A percentile compares a stretch with the other conserved stretches of the same genome.
Evolutionary conservation across 768 basidiomycete genomes (phyloP).

Genomic region (Lyophyllum decastes): DNA sequence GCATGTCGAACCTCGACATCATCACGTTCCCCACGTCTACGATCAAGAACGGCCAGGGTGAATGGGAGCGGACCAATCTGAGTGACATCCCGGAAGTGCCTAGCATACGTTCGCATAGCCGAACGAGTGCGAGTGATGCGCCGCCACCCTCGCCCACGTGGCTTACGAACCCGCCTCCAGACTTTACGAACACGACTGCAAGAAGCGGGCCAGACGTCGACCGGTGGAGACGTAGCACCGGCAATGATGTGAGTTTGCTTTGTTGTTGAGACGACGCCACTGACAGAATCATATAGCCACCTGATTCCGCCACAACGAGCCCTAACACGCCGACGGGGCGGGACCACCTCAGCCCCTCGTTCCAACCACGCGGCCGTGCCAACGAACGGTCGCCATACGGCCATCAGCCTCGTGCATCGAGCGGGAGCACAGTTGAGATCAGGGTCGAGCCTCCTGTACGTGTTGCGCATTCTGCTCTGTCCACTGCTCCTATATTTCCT

Average conservation of each 20-base stretch:
- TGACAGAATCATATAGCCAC: not conserved
- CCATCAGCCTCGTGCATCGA: conserved; percentile 8
- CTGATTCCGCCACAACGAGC: not conserved
- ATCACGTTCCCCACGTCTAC: conserved; percentile 12
- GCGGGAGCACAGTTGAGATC: conserved; percentile 11
- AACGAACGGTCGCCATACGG: not conserved
- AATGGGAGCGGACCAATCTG: conserved; percentile 6
- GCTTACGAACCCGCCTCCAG: conserved; percentile 9
- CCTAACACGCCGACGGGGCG: not conserved
- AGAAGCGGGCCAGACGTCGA: not conserved
- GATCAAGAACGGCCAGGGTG: not conserved
- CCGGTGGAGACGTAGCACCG: conserved; percentile 6
- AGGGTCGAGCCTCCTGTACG: conserved; percentile 16
- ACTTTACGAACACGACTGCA: not conserved
- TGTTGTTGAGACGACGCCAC: not conserved
- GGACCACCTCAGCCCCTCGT: not conserved
- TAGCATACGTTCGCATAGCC: conserved; percentile 12
- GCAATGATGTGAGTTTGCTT: conserved; percentile 1
- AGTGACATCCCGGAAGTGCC: conserved; percentile 22
- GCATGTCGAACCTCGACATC: conserved; percentile 16
- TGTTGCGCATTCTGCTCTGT: not conserved
- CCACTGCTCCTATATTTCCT: too few species aligned
- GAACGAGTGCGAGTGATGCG: conserved; percentile 8
- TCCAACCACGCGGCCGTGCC: conserved; percentile 4
- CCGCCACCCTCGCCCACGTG: conserved; percentile 13